Evolutionary conservation across 2,329 filamentous ascomycete species (phyloP), one percentile per base, ranked within the genome.

Genomic region (Cercospora zeae-maydis): DNA sequence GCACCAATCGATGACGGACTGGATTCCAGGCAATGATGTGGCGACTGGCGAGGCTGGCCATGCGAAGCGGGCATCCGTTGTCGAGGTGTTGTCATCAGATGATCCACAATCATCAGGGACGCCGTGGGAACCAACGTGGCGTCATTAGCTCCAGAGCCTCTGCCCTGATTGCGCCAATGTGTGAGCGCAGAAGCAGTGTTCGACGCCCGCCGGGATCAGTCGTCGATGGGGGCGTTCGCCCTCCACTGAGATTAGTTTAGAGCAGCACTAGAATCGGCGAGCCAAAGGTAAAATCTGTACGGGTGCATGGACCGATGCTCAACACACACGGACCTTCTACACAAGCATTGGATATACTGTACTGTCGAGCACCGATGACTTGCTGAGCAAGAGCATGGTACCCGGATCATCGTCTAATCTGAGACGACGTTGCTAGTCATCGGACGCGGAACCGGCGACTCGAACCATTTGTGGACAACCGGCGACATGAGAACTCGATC

Each of bases 91-190:
- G 21, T 49, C 27, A 21, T 34, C 49, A 3, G 19, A 31, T 53
- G 42, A 49, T 49, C 42, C 49, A 31, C 49, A 53, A 33, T 53
- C 49, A 53, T 42, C 30, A 37, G 57, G 53, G 45, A 59, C 57
- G 57, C 30, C 42, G 34, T 53, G 49, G 37, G 51, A 31, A 39
- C 21, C 56, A 52, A 19, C 57, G 64, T 66, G 66, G 66, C 64
- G 63, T 66, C 58, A 52, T 61, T 68, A 66, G 62, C 39, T 47
- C 21, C 19, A 54, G 61, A 49, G 37, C 51, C 51, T 63, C 56
- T 61, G 55, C 39, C 39, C 57, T 49, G 58, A 63, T 61, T 60
- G 57, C 59, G 60, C 63, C 60, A 64, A 64, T 59, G 57, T 61
- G 51, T 37, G 56, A 42, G 42, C 45, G 55, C 53, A 53, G 49